Conservation (phyloP, 2,329 filamentous ascomycete species). For the Ceratocystis eucalypticola region DNA sequence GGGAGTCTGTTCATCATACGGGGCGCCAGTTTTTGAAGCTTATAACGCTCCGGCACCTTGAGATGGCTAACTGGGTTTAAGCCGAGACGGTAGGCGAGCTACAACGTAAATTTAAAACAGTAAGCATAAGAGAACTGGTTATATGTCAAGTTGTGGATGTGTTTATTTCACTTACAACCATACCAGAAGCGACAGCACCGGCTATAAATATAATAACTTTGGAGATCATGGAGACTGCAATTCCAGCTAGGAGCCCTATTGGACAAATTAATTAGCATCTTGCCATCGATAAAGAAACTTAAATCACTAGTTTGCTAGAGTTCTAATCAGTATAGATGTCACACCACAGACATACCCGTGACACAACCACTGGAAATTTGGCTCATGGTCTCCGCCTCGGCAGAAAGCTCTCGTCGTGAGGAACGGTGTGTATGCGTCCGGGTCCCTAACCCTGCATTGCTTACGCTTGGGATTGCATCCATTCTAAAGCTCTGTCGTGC, state of each 20-base stretch:
- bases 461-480: conserved; percentile 5
- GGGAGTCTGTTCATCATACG: conserved; percentile 34
- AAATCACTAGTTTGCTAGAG: background rate
- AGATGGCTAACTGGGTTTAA: conserved; percentile 30
- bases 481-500: conserved; percentile 6
- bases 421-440: background rate
- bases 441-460: background rate
- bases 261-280: background rate
- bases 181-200: conserved; percentile 47
- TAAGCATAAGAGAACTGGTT: background rate
- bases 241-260: conserved; percentile 46
- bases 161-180: conserved; percentile 40
- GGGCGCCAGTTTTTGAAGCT: conserved; percentile 11
- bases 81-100: conserved; percentile 34
- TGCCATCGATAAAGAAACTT: background rate
- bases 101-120: conserved; percentile 8
- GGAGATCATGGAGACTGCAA: conserved; percentile 57
- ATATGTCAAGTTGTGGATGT: background rate
- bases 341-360: conserved; percentile 29
- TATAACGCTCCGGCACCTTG: conserved; percentile 20
- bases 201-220: conserved; percentile 54
- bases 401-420: background rate
- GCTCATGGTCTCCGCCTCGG: conserved; percentile 19
- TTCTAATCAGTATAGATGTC: background rate
- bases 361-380: conserved; percentile 44